phyloP scores from a whole-genome alignment of 306 rosid species.

The Gleditsia sinensis region DNA sequence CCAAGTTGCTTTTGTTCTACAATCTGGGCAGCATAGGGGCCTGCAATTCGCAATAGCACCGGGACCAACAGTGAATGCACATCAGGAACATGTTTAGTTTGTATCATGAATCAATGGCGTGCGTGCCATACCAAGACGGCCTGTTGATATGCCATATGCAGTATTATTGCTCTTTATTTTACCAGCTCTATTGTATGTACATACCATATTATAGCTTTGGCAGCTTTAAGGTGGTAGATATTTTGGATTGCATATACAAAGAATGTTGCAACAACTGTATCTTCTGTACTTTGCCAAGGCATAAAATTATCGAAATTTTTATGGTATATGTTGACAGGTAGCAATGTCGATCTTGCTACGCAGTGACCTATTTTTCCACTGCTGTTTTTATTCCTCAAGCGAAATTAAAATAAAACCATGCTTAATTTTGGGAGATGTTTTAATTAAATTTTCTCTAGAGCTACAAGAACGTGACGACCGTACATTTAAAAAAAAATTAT shows the following conservation, averaged over 20 bases:
- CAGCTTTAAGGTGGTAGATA: conserved; percentile 3
- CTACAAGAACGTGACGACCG: too few relatives aligned
- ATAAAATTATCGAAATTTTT: neutral
- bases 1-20: conserved; percentile 92
- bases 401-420: too few relatives aligned
- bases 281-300: neutral
- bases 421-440: too few relatives aligned
- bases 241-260: neutral
- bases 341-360: neutral
- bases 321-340: too few relatives aligned
- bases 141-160: conserved; percentile 35
- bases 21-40: conserved; percentile 80
- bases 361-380: neutral
- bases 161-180: conserved; percentile 29
- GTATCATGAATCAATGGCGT: conserved; percentile 20
- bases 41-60: conserved; percentile 80
- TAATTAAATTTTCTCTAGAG: too few relatives aligned
- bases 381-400: too few relatives aligned
- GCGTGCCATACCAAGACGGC: conserved; percentile 33
- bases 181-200: conserved; percentile 26
- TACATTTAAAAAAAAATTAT: too few relatives aligned
- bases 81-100: conserved; percentile 63
- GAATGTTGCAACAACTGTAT: neutral
- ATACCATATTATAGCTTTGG: conserved; percentile 33
- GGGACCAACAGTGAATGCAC: conserved; percentile 53